Evolutionary conservation across 768 basidiomycete genomes (phyloP).

Genomic region (Leccinum boreale): DNA sequence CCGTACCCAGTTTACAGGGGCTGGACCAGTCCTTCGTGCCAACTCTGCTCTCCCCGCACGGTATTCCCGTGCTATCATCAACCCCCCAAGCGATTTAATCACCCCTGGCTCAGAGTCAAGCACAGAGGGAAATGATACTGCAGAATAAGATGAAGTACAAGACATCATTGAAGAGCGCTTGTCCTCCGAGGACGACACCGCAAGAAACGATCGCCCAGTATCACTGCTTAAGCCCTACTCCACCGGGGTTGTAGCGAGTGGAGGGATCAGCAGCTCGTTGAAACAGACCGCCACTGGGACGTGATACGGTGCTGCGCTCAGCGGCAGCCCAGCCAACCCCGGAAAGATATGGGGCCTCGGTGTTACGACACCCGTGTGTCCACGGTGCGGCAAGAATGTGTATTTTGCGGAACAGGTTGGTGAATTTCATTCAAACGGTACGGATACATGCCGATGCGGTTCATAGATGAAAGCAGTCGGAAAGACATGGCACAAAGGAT

Average conservation of each 20-base stretch:
- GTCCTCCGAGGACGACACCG: conserved; percentile 30
- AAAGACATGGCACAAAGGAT: conserved; percentile 76
- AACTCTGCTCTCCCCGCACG: conserved; percentile 41
- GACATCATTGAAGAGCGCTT: conserved; percentile 29
- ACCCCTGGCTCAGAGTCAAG: conserved; percentile 5
- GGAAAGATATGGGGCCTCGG: conserved; percentile 49
- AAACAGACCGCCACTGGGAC: conserved; percentile 57
- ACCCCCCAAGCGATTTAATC: conserved; percentile 11
- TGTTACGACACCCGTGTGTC: conserved; percentile 58
- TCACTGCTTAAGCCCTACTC: conserved; percentile 24
- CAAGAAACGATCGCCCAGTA: conserved; percentile 34
- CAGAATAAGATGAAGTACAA: conserved; percentile 21
- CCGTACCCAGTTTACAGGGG: conserved; percentile 26
- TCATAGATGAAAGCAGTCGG: conserved; percentile 73
- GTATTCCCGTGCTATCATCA: conserved; percentile 21
- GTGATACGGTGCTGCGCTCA: conserved; percentile 59
- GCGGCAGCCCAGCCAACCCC: conserved; percentile 38
- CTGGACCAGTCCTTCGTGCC: conserved; percentile 38
- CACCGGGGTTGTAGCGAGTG: conserved; percentile 15
- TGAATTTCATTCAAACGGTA: neutral
- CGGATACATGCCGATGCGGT: conserved; percentile 3
- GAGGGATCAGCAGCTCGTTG: conserved; percentile 27
- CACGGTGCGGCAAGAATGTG: conserved; percentile 69
- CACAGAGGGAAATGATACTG: conserved; percentile 27
- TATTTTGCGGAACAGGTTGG: conserved; percentile 85